Percentiles rank a stretch among this genome's conserved stretches.
Evolutionary conservation across 805 yeast species (phyloP).

Genomic region (Candida khao-thaluensis): DNA sequence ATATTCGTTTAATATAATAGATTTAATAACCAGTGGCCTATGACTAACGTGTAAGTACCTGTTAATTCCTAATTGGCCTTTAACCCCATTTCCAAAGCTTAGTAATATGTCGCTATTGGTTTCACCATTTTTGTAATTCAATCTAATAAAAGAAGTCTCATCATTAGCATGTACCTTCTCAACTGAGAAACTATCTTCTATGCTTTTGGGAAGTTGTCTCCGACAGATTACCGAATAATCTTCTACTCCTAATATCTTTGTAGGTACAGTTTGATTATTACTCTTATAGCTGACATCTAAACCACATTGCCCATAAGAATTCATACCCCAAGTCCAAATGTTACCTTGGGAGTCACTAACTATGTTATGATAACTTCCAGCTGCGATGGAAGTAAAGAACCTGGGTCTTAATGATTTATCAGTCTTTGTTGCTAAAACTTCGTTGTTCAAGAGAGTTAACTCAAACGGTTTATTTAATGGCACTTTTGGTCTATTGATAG

Average conservation of each 20-base stretch:
- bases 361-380: constrained; percentile 73
- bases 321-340: constrained; percentile 85
- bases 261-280: constrained; percentile 70
- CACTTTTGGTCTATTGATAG: constrained; percentile 32
- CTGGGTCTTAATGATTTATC: constrained; percentile 38
- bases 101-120: constrained; percentile 33
- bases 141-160: constrained; percentile 44
- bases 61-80: constrained; percentile 85
- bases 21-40: constrained; percentile 59
- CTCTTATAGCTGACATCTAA: constrained; percentile 62
- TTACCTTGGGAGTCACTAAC: constrained; percentile 66
- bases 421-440: constrained; percentile 21
- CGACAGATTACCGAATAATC: constrained; percentile 18
- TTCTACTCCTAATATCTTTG: constrained; percentile 19
- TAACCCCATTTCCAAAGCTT: constrained; percentile 79
- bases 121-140: constrained; percentile 22
- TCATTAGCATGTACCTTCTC: constrained; percentile 56
- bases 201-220: constrained; percentile 38
- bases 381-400: constrained; percentile 56
- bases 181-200: constrained; percentile 30
- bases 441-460: constrained; percentile 56
- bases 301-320: constrained; percentile 83
- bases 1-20: constrained; percentile 52
- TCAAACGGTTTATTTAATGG: constrained; percentile 39
- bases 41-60: constrained; percentile 71